These are phyloP conservation scores for Alternaria triticimaculans DNA, from an alignment of 2,329 filamentous ascomycete genomes.

Conservation along the genomic window DNA sequence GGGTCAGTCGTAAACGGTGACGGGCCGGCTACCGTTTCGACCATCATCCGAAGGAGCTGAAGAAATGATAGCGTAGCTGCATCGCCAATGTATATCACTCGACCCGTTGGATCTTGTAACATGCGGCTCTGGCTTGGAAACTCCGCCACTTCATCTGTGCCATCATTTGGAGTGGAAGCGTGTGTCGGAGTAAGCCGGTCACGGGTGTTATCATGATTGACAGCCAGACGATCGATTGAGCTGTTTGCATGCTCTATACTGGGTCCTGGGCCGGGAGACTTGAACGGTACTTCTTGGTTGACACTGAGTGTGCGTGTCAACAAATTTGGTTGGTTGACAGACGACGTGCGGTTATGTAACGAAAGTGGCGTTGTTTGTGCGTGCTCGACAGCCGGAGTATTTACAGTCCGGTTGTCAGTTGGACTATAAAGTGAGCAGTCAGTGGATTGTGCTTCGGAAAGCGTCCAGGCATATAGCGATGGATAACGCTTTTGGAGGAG, in stretches of 20 bases:
- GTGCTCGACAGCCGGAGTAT: conserved; percentile 32
- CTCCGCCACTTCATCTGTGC: conserved; percentile 63
- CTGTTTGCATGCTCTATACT: conserved; percentile 33
- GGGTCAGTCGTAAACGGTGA: conserved; percentile 67
- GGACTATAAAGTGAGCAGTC: not conserved
- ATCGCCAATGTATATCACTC: conserved; percentile 67
- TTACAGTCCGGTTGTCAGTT: conserved; percentile 28
- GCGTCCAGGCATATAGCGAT: not conserved
- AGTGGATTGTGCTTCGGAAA: not conserved
- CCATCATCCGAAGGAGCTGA: conserved; percentile 66
- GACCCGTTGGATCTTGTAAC: conserved; percentile 65
- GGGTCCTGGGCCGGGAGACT: conserved; percentile 23
- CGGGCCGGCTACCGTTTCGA: conserved; percentile 60
- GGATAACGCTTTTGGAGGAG: not conserved
- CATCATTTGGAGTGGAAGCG: conserved; percentile 48
- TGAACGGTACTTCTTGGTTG: conserved; percentile 32
- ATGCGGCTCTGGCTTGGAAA: conserved; percentile 64
- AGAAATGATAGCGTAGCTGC: conserved; percentile 68
- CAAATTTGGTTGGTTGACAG: conserved; percentile 14
- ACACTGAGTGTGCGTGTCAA: conserved; percentile 8
- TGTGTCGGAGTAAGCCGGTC: conserved; percentile 36
- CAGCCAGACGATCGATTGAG: conserved; percentile 33
- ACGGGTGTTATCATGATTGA: conserved; percentile 28
- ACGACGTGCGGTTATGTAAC: conserved; percentile 22
- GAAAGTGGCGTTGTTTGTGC: conserved; percentile 27